Percentiles rank a stretch among this genome's conserved stretches.
Evolutionary conservation across 148 eudicot species (phyloP).

Genomic region (Vaccinium darrowii): DNA sequence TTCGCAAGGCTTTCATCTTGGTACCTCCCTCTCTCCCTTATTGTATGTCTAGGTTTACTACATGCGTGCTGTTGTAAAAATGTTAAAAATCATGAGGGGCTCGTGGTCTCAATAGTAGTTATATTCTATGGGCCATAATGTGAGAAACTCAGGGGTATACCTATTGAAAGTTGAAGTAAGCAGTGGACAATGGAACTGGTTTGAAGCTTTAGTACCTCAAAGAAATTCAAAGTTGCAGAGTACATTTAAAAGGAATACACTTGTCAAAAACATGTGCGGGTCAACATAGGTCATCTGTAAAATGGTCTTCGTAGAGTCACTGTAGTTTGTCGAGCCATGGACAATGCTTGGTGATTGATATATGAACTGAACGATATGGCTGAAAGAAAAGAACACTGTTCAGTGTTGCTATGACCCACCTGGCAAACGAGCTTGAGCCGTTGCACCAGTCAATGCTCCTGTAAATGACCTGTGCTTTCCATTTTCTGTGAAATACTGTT

Average conservation of each 20-base stretch:
- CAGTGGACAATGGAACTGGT: neutral
- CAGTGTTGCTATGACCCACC: neutral
- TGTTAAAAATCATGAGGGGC: neutral
- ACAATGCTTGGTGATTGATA: neutral
- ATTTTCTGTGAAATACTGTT: neutral
- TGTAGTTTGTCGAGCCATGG: neutral
- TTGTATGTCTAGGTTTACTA: neutral
- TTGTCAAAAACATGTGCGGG: neutral
- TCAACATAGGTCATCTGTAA: neutral
- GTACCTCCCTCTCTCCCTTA: conserved; percentile 28
- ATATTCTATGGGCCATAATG: neutral
- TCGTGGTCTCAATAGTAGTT: neutral
- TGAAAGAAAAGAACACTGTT: neutral
- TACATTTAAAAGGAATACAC: neutral
- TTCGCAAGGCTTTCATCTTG: conserved; percentile 93
- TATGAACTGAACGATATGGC: neutral
- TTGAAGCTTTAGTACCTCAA: neutral
- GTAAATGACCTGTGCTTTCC: neutral
- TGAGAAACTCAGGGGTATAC: neutral
- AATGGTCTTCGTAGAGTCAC: neutral
- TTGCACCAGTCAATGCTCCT: neutral
- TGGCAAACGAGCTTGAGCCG: neutral
- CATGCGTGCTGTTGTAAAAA: neutral
- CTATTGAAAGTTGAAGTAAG: neutral
- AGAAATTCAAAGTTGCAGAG: neutral